Conservation (phyloP, 164 flowering plant genomes). For the Magnolia officinalis region DNA sequence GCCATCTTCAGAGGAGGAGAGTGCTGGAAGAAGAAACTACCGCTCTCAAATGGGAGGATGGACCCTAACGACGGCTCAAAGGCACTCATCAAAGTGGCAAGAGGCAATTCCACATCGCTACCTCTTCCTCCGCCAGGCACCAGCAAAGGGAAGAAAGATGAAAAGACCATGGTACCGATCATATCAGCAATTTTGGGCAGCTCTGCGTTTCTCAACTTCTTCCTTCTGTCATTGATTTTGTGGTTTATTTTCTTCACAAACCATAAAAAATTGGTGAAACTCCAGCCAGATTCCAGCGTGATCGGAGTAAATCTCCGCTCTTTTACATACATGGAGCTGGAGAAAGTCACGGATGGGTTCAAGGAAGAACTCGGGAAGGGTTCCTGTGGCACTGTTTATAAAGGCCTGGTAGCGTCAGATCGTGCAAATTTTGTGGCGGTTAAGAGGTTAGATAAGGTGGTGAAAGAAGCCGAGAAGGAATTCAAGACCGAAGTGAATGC, state of each 20-base stretch:
- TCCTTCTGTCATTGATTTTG: background rate
- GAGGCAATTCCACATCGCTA: conserved; percentile 5
- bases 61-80: conserved; percentile 2
- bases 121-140: background rate
- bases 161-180: background rate
- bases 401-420: conserved; percentile 6
- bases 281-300: background rate
- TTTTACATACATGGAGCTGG: conserved; percentile 20
- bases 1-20: conserved; percentile 24
- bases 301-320: background rate
- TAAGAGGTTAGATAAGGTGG: conserved; percentile 17
- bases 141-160: background rate
- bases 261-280: background rate
- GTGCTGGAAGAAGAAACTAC: conserved; percentile 24
- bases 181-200: conserved; percentile 7
- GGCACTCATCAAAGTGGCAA: conserved; percentile 17
- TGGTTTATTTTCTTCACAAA: background rate
- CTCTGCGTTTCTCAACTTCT: conserved; percentile 13
- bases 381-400: conserved; percentile 19
- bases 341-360: conserved; percentile 21
- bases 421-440: conserved; percentile 12
- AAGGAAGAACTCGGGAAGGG: conserved; percentile 16
- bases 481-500: conserved; percentile 19
- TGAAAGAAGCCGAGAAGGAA: conserved; percentile 19
- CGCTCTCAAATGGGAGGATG: conserved; percentile 15